Conservation (phyloP, 2,329 filamentous ascomycete genomes). For the Drechmeria coniospora region DNA sequence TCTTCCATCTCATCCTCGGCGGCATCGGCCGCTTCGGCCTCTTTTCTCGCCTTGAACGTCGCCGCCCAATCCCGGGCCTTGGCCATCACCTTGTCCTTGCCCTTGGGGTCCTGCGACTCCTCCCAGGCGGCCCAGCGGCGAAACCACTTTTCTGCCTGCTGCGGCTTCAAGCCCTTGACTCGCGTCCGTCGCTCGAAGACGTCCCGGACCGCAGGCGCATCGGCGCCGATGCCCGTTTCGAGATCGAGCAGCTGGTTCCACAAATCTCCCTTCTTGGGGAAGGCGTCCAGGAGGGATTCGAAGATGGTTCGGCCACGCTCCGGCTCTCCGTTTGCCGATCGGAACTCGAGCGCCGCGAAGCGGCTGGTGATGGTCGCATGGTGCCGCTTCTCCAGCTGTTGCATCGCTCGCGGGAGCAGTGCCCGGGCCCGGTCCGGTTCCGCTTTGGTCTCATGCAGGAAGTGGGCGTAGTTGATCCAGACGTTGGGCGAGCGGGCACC, state of each 20-base stretch:
- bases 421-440: conserved; percentile 60
- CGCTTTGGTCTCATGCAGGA: conserved; percentile 61
- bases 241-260: conserved; percentile 89
- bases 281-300: conserved; percentile 69
- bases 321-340: conserved; percentile 62
- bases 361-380: conserved; percentile 60
- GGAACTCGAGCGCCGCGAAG: conserved; percentile 87
- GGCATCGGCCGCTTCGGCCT: conserved; percentile 18
- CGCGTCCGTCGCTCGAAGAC: conserved; percentile 70
- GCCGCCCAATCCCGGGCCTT: conserved; percentile 58
- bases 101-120: conserved; percentile 51
- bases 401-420: conserved; percentile 68
- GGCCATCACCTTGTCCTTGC: conserved; percentile 53
- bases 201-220: conserved; percentile 47
- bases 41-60: conserved; percentile 28
- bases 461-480: conserved; percentile 91
- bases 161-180: conserved; percentile 58
- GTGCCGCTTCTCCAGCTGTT: conserved; percentile 57
- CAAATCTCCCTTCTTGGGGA: conserved; percentile 77
- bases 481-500: conserved; percentile 65
- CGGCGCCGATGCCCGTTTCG: conserved; percentile 46
- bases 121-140: conserved; percentile 88
- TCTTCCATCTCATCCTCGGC: conserved; percentile 16
- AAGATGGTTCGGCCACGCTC: conserved; percentile 93
- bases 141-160: conserved; percentile 77